phyloP scores from a whole-genome alignment of 768 basidiomycete genomes.

The Russula virescens region DNA sequence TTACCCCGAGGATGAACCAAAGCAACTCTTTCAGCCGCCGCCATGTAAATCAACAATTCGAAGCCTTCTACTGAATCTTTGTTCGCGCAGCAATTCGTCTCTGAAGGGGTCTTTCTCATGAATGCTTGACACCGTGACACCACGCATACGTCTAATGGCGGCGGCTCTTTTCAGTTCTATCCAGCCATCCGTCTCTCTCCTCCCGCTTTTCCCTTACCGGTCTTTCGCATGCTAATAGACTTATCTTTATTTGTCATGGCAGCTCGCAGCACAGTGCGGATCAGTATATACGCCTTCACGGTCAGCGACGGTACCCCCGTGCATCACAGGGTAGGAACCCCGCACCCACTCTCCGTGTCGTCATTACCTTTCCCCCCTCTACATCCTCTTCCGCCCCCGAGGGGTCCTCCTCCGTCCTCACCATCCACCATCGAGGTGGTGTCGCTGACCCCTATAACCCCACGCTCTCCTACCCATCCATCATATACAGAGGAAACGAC shows the following conservation, averaged over 20 bases:
- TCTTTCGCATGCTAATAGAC: no score
- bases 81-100: background rate
- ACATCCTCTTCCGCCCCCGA: no score
- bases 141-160: no score
- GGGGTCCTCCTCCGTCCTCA: no score
- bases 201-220: no score
- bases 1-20: background rate
- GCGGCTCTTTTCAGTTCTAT: background rate
- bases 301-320: no score
- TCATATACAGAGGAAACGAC: background rate
- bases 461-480: background rate
- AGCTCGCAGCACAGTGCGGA: no score
- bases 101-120: background rate
- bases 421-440: background rate
- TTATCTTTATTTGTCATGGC: no score
- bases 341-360: background rate
- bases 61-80: background rate
- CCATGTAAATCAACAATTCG: background rate
- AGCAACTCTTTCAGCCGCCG: background rate
- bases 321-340: background rate
- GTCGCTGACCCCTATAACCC: background rate
- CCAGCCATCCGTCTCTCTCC: no score
- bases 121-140: no score
- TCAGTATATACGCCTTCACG: background rate
- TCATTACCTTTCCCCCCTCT: background rate